A percentile compares a stretch with the other conserved stretches of the same genome.
Conservation (phyloP, 2,329 filamentous ascomycete genomes). For the Cercospora brassicicola region DNA sequence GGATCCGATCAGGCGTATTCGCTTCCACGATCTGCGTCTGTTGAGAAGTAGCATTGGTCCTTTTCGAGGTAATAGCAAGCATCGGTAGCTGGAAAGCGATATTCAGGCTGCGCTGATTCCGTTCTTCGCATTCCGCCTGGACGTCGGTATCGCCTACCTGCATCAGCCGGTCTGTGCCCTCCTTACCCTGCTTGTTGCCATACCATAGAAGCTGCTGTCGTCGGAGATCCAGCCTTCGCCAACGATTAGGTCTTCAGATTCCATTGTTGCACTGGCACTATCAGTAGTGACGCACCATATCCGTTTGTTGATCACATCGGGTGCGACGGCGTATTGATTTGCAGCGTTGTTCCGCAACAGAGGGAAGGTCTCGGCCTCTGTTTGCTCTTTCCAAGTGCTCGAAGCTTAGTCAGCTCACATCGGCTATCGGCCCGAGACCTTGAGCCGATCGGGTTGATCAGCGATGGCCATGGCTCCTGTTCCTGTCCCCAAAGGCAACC, state of each 20-base stretch:
- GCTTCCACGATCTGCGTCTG: not conserved
- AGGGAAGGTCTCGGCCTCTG: not conserved
- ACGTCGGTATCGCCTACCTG: slow-evolving; percentile 20
- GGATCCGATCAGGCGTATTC: slow-evolving; percentile 25
- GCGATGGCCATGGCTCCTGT: too few relatives aligned
- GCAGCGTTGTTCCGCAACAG: not conserved
- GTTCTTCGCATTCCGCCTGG: not conserved
- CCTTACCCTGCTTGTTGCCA: not conserved
- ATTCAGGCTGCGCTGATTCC: not conserved
- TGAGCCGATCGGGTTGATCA: not conserved
- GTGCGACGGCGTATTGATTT: not conserved
- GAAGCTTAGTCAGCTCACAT: not conserved
- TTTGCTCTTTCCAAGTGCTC: not conserved
- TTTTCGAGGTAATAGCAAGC: not conserved
- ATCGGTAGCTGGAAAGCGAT: not conserved
- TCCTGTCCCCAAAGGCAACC: too few relatives aligned
- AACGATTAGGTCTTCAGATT: slow-evolving; percentile 4
- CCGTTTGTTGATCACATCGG: not conserved
- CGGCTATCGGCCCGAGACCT: not conserved
- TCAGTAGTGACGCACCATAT: not conserved
- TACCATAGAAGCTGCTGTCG: slow-evolving; percentile 51
- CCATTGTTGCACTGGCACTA: slow-evolving; percentile 1
- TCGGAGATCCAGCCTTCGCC: slow-evolving; percentile 37
- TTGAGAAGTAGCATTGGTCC: not conserved
- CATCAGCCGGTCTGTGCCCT: not conserved